Base-by-base conservation (phyloP, 2,329 filamentous ascomycete genomes). In the Aspergillus melleus region DNA sequence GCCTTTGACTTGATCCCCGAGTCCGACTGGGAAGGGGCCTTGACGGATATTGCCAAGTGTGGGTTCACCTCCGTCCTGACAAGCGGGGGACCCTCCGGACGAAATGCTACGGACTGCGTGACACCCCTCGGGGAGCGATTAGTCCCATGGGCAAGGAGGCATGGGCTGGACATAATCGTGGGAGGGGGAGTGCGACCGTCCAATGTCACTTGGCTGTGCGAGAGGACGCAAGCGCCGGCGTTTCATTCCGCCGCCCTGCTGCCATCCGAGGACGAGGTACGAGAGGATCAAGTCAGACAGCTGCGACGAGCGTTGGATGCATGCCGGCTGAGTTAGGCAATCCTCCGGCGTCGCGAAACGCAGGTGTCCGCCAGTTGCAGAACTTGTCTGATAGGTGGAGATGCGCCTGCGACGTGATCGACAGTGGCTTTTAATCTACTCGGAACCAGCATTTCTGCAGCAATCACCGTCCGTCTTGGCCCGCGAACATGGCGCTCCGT, bases 1-100 rank as follows among this genome's bases (percentile, higher is more conserved):
- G 83, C 83, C 0, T 82, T 85, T 62, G 83, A 85, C 65, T 64
- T 74, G 47, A 74, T 79, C 12, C 62, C 67, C 0, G 64, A 69
- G 14, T 30, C 53, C 1, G 6, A 58, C 2, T 70, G 68, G 68
- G 54, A 64, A n/a, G 19, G 16, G 1, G 61, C 67, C 0, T 64
- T 79, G 10, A 68, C 76, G 9, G 70, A 71, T 19, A 69, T 83
- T n/a, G 67, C 77, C 0, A 58, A 53, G 1, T 77, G 78, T 55
- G 81, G 82, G 1, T 85, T 84, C 65, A 58, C 55, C 9, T 66
- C 73, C 1, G 74, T 86, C 11, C 70, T 86, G 22, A 84, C 81
- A 4, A 83, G 80, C 51, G 83, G 83, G 1, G 68, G 68, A 2
- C 64, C 67, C 19, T 66, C 66, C 71, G 80, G 8, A 49, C 64